Evolutionary conservation across 2,329 filamentous ascomycete genomes (phyloP).

Genomic region (Cladobotryum protrusum): DNA sequence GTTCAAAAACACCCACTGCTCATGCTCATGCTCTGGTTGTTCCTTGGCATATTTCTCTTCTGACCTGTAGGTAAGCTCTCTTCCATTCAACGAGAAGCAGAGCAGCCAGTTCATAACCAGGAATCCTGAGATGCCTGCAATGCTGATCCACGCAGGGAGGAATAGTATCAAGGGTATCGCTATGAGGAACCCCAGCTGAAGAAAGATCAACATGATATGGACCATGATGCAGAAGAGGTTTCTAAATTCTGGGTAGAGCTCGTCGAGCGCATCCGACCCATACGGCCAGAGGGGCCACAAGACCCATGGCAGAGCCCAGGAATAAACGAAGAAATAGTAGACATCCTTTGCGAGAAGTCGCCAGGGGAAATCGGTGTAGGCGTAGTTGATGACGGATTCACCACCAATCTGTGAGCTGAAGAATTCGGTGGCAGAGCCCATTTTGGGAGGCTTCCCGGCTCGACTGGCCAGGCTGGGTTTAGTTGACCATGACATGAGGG

Average conservation of each 20-base stretch:
- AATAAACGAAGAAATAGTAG: conserved; percentile 49
- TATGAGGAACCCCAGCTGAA: conserved; percentile 57
- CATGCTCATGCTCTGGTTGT: conserved; percentile 47
- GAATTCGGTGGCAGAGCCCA: conserved; percentile 40
- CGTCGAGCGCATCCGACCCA: conserved; percentile 51
- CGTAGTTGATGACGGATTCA: conserved; percentile 51
- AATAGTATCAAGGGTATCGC: conserved; percentile 46
- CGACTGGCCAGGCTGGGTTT: too few relatives aligned
- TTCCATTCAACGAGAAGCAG: conserved; percentile 47
- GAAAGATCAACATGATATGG: conserved; percentile 51
- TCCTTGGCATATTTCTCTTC: conserved; percentile 46
- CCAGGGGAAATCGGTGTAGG: conserved; percentile 52
- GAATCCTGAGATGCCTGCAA: conserved; percentile 35
- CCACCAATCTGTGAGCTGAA: conserved; percentile 55
- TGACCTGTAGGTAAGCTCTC: conserved; percentile 42
- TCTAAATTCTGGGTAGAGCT: conserved; percentile 51
- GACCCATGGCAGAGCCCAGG: conserved; percentile 54
- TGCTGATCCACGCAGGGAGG: conserved; percentile 44
- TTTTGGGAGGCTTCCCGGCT: conserved; percentile 12
- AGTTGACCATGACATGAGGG: too few relatives aligned
- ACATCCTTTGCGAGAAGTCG: conserved; percentile 46
- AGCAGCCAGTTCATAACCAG: conserved; percentile 45
- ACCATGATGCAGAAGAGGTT: conserved; percentile 54
- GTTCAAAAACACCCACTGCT: conserved; percentile 78
- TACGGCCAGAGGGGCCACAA: conserved; percentile 51